Conservation (phyloP, 108 stramenopile species). For the Skeletonema tropicum region DNA sequence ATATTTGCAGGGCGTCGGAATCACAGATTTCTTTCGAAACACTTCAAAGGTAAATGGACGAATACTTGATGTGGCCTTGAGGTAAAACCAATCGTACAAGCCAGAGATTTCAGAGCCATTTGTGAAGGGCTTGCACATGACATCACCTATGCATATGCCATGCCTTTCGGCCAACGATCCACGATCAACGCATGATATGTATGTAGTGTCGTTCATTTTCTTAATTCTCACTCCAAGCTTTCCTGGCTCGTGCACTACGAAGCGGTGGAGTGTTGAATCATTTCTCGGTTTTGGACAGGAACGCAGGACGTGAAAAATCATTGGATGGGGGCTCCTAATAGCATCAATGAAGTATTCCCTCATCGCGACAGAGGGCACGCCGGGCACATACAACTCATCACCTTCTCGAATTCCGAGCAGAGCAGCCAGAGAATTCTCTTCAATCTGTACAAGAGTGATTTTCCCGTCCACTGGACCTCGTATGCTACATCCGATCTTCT, state of each 20-base stretch:
- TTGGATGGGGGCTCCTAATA: constrained; percentile 1
- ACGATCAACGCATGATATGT: constrained; percentile 2
- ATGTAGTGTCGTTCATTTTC: not conserved
- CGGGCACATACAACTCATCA: not conserved
- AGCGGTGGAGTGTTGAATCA: constrained; percentile 14
- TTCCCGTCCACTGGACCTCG: not conserved
- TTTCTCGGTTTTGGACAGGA: not conserved
- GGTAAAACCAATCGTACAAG: constrained; percentile 5
- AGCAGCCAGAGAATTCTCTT: not conserved
- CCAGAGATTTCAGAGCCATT: constrained; percentile 6
- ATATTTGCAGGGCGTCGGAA: not conserved
- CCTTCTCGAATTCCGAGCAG: not conserved
- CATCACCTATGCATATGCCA: constrained; percentile 23
- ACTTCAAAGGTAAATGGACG: constrained; percentile 38
- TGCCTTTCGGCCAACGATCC: constrained; percentile 10
- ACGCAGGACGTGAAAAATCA: constrained; percentile 32
- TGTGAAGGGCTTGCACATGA: constrained; percentile 32
- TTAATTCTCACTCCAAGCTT: constrained; percentile 7
- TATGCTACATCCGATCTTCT: not conserved
- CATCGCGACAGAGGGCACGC: not conserved
- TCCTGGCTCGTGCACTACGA: constrained; percentile 19
- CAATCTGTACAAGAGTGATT: not conserved
- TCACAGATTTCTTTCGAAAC: not conserved
- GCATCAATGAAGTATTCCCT: not conserved
- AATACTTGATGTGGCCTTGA: not conserved